Evolutionary conservation across 1,139 yeast species (phyloP), one percentile per base, ranked within the genome.

Genomic region (Lodderomyces jiufengensis): DNA sequence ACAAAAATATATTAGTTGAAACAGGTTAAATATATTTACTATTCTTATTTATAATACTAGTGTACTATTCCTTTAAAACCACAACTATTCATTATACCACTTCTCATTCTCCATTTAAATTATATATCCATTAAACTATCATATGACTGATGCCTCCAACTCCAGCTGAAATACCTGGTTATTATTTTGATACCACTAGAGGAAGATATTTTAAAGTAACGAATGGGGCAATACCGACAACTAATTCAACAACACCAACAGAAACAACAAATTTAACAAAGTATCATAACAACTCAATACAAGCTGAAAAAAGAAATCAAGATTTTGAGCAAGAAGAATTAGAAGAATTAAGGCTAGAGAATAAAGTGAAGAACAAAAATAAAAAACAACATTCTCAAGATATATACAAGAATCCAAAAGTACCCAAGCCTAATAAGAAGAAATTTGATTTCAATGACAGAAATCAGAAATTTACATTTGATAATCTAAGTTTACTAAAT

Each of bases 131-230:
- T n/a, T n/a, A n/a, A n/a, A 18, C 7, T 18, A 5, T 18, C 20
- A 18, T 18, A 18, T 18, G 24, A 18, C 21, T 14, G 27, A 39
- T 40, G 42, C 32, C 47, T 28, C 9, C 24, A 7, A 38, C 36
- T 22, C 38, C 35, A 9, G 12, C 27, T 16, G 50, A 55, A 27
- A 54, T 73, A 25, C 79, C 79, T 3, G 79, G 79, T 3, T 71
- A 59, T 39, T 67, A 67, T 47, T 75, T 49, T 47, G 80, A 75
- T 48, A 60, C 54, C 29, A 61, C 49, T 29, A 60, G 58, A 36
- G 61, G 59, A 15, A 57, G 66, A 38, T 75, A 74, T 48, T 75
- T 75, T 54, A 70, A 66, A 37, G 58, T 72, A 10, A 51, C 55
- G 32, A 70, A 62, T 41, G 76, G 76, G 1, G 57, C 59, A 26